Percentiles rank a stretch among this genome's conserved stretches.
Conservation (phyloP, 495 filamentous ascomycete genomes). For the Penicillium cataractarum region DNA sequence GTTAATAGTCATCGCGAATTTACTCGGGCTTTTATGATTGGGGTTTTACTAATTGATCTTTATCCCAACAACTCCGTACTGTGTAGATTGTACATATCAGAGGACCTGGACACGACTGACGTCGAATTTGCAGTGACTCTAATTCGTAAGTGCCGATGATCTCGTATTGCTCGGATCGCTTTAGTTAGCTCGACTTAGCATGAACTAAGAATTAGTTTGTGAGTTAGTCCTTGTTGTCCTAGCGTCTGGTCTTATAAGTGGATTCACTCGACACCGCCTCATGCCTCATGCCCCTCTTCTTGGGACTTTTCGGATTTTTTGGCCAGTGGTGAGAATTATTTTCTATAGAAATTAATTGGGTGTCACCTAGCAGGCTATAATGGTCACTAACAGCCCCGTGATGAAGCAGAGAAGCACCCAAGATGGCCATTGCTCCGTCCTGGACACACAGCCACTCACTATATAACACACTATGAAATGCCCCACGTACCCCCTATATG, state of each 20-base stretch:
- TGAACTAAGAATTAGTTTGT: not conserved
- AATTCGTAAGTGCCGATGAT: conserved; percentile 1
- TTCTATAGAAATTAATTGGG: not conserved
- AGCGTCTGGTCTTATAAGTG: conserved; percentile 17
- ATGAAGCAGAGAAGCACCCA: not conserved
- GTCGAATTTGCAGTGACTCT: conserved; percentile 4
- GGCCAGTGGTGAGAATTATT: not conserved
- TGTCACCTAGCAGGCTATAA: not conserved
- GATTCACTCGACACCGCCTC: conserved; percentile 29
- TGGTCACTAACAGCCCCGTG: not conserved
- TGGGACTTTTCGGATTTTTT: not conserved
- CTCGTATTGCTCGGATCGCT: conserved; percentile 1
- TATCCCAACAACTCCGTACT: no score
- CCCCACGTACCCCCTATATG: not conserved
- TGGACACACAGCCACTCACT: not conserved
- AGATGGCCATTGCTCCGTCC: not conserved
- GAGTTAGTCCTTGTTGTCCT: not conserved
- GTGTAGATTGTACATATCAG: not conserved
- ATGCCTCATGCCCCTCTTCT: conserved; percentile 30
- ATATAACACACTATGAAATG: not conserved
- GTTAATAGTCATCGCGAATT: conserved; percentile 9
- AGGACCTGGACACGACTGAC: not conserved
- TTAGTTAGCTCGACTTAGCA: not conserved
- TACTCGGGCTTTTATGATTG: conserved; percentile 1
- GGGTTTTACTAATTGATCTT: not conserved